Evolutionary conservation across 169 alveolate species (phyloP).

Genomic region (Besnoitia besnoiti): DNA sequence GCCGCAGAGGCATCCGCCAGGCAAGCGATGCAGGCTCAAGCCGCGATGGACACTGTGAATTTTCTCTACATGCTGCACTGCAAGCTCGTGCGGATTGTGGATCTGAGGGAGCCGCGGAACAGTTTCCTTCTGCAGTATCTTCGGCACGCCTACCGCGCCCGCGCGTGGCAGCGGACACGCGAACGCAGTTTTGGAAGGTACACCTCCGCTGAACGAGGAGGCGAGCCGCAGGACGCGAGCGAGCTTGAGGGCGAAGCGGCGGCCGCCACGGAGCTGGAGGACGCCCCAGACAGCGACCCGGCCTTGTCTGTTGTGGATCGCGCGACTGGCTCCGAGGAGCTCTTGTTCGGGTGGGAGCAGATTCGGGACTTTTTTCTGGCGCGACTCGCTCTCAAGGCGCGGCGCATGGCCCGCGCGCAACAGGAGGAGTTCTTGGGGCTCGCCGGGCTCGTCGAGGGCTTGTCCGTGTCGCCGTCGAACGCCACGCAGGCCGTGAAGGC

Average conservation of each 20-base stretch:
- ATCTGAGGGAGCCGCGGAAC: not conserved
- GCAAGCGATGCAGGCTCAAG: not conserved
- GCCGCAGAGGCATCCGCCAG: not conserved
- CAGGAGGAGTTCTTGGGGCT: not conserved
- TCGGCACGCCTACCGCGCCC: not conserved
- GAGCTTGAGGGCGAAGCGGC: not conserved
- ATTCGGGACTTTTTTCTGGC: not conserved
- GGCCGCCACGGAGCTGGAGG: not conserved
- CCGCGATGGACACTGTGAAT: not conserved
- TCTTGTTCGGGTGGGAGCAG: not conserved
- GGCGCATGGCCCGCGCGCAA: not conserved
- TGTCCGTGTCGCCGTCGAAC: not conserved
- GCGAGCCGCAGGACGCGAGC: not conserved
- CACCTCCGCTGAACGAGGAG: not conserved
- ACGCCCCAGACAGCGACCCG: not conserved
- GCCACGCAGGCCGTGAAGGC: not conserved
- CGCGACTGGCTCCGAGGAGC: not conserved
- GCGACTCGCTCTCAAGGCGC: not conserved
- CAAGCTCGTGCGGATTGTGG: not conserved
- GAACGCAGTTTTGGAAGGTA: not conserved
- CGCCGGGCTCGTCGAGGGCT: not conserved
- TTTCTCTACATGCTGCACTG: slow-evolving; percentile 5
- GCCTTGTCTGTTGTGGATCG: not conserved
- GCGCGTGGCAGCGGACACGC: not conserved
- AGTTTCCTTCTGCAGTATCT: not conserved